Evolutionary conservation across 495 filamentous ascomycete genomes (phyloP), one percentile per base, ranked within the genome.

Genomic region (Cercophora newfieldiana): DNA sequence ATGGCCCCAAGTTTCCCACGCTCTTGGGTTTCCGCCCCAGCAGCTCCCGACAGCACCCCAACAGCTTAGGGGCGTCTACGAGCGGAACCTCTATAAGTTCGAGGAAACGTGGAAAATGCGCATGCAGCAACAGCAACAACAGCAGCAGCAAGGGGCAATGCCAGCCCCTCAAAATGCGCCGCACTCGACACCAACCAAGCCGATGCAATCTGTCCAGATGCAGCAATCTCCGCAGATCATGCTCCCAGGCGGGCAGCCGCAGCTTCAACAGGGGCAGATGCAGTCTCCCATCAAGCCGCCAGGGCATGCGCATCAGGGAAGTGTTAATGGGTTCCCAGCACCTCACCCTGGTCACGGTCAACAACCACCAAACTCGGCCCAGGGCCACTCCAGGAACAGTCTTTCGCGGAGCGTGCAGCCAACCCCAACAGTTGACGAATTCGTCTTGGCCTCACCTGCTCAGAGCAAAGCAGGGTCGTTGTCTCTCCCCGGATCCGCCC

Each of bases 11-110:
- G 80, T 96, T 57, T 88, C 92, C 0, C 84, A 86, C 44, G 78
- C 82, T 26, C 77, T 97, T 61, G 86, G 88, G 16, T 89, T 93
- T 60, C 80, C 84, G 18, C 85, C 79, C 24, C 80, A 86, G 64
- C 90, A 93, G 69, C 81, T 87, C 61, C 89, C 86, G 2, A 79
- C 80, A 19, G 90, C 88, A 0, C 81, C 84, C 14, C 83, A 85
- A 59, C 91, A 96, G 69, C 74, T 97, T 53, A 88, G 87, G 61
- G 78, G 79, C 7, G 80, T 91, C 47, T 96, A 91, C 77, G 88
- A 92, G 66, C 82, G 87, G 50, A 92, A 94, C 65, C 76, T 97
- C 4, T 29, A 77, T 22, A 81, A 80, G 25, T 97, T 93, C 70
- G 94, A 97, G 72, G 86, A 89, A 59, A 86, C 85, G n/a, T 91